Conservation (phyloP, 2,329 filamentous ascomycete species). For the Pseudogymnoascus sp. region DNA sequence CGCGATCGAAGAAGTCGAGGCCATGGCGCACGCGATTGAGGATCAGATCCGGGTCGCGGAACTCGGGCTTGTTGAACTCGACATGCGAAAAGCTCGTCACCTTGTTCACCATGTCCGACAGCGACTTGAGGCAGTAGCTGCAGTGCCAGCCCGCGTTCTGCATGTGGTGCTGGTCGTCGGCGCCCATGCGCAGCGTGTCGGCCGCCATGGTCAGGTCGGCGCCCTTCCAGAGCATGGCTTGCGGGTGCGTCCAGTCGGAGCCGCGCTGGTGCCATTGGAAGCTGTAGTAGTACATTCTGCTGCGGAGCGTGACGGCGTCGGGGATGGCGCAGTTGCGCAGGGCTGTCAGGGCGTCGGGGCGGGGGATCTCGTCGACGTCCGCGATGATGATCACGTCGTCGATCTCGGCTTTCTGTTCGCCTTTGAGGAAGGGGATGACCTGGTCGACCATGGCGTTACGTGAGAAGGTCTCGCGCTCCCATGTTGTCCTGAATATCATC, state of each 20-base stretch:
- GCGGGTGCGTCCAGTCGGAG: conserved; percentile 35
- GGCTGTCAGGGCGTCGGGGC: conserved; percentile 28
- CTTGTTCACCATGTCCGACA: conserved; percentile 34
- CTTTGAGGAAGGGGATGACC: conserved; percentile 34
- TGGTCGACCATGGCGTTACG: conserved; percentile 50
- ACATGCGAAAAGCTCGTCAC: conserved; percentile 36
- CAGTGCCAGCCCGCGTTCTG: conserved; percentile 39
- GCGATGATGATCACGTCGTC: conserved; percentile 37
- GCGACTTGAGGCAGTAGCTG: conserved; percentile 34
- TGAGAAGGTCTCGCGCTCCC: conserved; percentile 45
- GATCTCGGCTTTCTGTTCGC: conserved; percentile 22
- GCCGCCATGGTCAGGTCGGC: conserved; percentile 31
- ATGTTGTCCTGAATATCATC: conserved; percentile 32
- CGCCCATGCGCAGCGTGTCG: conserved; percentile 30
- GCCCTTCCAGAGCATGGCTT: conserved; percentile 36
- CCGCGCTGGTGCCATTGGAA: conserved; percentile 31
- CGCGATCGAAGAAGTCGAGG: conserved; percentile 33
- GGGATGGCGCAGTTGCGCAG: conserved; percentile 31
- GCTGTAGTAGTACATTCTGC: conserved; percentile 31
- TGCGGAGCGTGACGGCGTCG: conserved; percentile 27
- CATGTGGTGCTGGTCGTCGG: conserved; percentile 17
- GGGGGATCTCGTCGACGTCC: conserved; percentile 38
- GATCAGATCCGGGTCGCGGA: conserved; percentile 32
- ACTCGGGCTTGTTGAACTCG: conserved; percentile 31
- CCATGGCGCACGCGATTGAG: conserved; percentile 35